Evolutionary conservation across 1,284 basidiomycete species (phyloP).

Genomic region (Mycosarcoma maydis): DNA sequence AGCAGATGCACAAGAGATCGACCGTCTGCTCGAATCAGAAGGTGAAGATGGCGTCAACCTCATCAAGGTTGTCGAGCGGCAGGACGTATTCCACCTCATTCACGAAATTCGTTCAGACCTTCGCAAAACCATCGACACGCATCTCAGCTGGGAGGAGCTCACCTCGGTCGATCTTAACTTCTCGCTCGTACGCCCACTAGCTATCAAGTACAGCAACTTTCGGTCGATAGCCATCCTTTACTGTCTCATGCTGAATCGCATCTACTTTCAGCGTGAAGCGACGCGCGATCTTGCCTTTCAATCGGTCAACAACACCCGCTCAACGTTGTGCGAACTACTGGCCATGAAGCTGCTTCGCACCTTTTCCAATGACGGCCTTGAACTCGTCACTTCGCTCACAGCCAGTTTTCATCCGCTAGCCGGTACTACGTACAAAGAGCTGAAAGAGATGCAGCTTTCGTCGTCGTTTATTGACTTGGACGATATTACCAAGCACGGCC

Average conservation of each 20-base stretch:
- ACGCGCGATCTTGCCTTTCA: constrained; percentile 68
- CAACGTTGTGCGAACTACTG: constrained; percentile 85
- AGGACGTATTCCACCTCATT: constrained; percentile 54
- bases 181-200: constrained; percentile 55
- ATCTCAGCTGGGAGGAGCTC: constrained; percentile 59
- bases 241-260: constrained; percentile 85
- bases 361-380: constrained; percentile 69
- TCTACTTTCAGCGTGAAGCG: constrained; percentile 78
- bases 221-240: constrained; percentile 76
- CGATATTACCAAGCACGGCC: constrained; percentile 22
- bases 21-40: constrained; percentile 42
- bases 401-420: constrained; percentile 84
- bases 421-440: constrained; percentile 65
- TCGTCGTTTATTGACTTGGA: constrained; percentile 32
- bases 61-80: constrained; percentile 44
- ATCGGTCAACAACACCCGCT: constrained; percentile 79
- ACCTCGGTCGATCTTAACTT: constrained; percentile 60
- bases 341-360: constrained; percentile 80
- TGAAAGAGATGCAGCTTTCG: constrained; percentile 30
- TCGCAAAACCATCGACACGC: constrained; percentile 55
- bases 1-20: constrained; percentile 32
- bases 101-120: constrained; percentile 51
- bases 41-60: constrained; percentile 49
- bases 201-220: constrained; percentile 54
- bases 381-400: constrained; percentile 81